Evolutionary conservation across 768 basidiomycete genomes (phyloP), one percentile per base, ranked within the genome.

Genomic region (Peribolospora baueri): DNA sequence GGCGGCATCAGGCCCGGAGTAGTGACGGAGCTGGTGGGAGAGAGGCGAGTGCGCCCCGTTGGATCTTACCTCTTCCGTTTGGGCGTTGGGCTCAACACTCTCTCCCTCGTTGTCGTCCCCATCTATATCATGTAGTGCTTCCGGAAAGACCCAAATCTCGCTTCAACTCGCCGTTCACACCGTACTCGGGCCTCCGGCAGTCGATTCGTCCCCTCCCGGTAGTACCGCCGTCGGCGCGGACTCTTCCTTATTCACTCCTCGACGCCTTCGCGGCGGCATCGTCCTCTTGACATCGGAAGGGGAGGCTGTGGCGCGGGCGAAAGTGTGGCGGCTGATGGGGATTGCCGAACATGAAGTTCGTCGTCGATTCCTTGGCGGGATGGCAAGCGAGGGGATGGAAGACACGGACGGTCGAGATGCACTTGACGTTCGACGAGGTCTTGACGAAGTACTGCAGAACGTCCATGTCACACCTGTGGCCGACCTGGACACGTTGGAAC

Each of bases 121-220:
- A 3, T 50, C 46, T 57, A 13, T 40, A 14, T 10, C 2, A 46
- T 43, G 11, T 64, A 98, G 93, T 64, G 81, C 87, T 36, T 79
- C 91, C 38, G 93, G 93, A 45, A 98, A 98, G 69, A 87, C 87
- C 0, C 88, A 97, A 62, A 68, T 97, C 4, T 83, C 82, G 3
- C 71, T 98, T 10, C 87, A 90, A 60, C 73, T 86, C 14, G 77
- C 84, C 3, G 70, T 91, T 40, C 71, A 75, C 90, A 95, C 64
- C 71, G 84, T 0, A 77, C 82, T 36, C 62, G 25, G 49, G 63
- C 66, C 48, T 67, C 71, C 4, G 77, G 77, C 7, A 83, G 80
- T 25, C 66, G 81, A 39, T 70, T 64, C 7, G 84, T 81, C 42
- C 76, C 81, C 1, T 69, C 79, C 2, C 84, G 82, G 64, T 87